phyloP scores from a whole-genome alignment of 805 yeast species.

The Saturnispora mendoncae region DNA sequence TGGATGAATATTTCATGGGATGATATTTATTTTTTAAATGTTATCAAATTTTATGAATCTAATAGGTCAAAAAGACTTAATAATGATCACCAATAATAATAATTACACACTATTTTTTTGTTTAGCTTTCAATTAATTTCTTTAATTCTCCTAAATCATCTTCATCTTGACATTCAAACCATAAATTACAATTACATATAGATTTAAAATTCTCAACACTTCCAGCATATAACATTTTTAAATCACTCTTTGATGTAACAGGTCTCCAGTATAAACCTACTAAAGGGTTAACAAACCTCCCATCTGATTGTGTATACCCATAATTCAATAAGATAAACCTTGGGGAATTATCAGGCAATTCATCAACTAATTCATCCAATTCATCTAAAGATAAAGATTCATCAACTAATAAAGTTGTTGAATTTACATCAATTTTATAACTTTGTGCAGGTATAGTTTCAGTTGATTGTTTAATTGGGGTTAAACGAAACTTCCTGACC shows the following conservation, averaged over 20 bases:
- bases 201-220: conserved; percentile 74
- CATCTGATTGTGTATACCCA: conserved; percentile 59
- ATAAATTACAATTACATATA: conserved; percentile 64
- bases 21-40: conserved; percentile 46
- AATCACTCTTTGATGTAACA: conserved; percentile 71
- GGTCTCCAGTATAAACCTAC: conserved; percentile 86
- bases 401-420: conserved; percentile 44
- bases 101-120: background rate
- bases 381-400: conserved; percentile 35
- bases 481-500: conserved; percentile 64
- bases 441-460: conserved; percentile 52
- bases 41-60: conserved; percentile 29
- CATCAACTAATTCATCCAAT: conserved; percentile 60
- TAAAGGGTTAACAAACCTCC: conserved; percentile 63
- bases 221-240: conserved; percentile 85
- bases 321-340: conserved; percentile 68
- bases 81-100: background rate
- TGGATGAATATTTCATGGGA: conserved; percentile 44
- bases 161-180: conserved; percentile 55
- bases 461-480: conserved; percentile 49
- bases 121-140: conserved; percentile 21
- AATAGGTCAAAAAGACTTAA: conserved; percentile 19
- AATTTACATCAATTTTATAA: conserved; percentile 46
- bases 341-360: conserved; percentile 75
- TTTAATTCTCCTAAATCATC: conserved; percentile 61